These are phyloP conservation scores for Lasiodiplodia theobromae DNA, from an alignment of 2,329 filamentous ascomycete species.

Conservation along the genomic window DNA sequence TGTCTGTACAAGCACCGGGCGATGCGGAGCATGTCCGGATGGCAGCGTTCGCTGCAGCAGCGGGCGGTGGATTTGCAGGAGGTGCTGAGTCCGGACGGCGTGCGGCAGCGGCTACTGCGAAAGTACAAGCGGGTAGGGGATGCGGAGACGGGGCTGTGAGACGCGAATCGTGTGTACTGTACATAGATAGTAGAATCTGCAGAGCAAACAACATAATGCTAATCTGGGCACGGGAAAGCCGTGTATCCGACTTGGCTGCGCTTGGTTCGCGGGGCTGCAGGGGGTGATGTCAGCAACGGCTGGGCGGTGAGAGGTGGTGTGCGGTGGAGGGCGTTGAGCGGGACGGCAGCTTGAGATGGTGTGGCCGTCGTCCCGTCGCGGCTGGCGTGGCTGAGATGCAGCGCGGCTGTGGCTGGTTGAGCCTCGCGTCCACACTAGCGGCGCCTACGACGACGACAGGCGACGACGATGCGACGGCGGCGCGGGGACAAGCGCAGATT, in stretches of 20 bases:
- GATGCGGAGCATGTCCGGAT: conserved; percentile 27
- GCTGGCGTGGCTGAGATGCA: neutral
- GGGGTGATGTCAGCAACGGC: conserved; percentile 8
- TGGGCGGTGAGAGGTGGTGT: neutral
- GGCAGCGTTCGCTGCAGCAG: conserved; percentile 29
- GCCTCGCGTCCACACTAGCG: neutral
- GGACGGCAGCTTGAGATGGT: conserved; percentile 1
- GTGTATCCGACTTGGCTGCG: conserved; percentile 13
- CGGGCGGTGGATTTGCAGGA: conserved; percentile 25
- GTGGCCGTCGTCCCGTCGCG: neutral
- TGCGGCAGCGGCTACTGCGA: conserved; percentile 17
- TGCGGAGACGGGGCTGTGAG: conserved; percentile 23
- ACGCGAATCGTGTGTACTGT: neutral
- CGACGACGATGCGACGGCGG: neutral
- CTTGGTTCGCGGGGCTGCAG: neutral
- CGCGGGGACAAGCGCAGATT: neutral
- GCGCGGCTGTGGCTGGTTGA: conserved; percentile 14
- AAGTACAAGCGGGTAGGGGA: conserved; percentile 27
- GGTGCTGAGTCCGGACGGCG: conserved; percentile 20
- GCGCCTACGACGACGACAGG: neutral
- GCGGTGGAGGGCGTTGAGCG: conserved; percentile 1
- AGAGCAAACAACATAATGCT: conserved; percentile 16
- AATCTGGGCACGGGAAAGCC: conserved; percentile 16
- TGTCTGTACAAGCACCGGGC: conserved; percentile 30
- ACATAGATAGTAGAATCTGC: neutral